Conservation (phyloP, 2,329 filamentous ascomycete species). For the Pezicula neosporulosa region DNA sequence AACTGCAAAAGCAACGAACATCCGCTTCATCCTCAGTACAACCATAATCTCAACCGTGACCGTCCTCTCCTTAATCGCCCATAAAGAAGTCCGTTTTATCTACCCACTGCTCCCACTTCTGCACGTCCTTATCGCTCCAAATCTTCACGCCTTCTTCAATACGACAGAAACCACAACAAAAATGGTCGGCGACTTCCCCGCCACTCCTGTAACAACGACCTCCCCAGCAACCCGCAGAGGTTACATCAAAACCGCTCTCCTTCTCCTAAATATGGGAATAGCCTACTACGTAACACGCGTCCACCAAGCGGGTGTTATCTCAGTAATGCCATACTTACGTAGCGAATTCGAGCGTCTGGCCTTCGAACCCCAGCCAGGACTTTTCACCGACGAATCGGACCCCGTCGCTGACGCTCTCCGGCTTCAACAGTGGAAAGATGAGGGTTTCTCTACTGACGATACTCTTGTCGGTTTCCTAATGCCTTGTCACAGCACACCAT, state of each 20-base stretch:
- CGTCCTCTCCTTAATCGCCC: slow-evolving; percentile 73
- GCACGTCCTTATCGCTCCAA: slow-evolving; percentile 72
- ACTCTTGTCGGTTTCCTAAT: slow-evolving; percentile 79
- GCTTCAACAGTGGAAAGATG: slow-evolving; percentile 2
- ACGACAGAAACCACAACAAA: slow-evolving; percentile 22
- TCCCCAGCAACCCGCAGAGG: slow-evolving; percentile 44
- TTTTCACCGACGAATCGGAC: slow-evolving; percentile 12
- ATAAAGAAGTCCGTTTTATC: slow-evolving; percentile 97
- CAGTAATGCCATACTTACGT: slow-evolving; percentile 74
- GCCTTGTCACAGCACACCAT: slow-evolving; percentile 94
- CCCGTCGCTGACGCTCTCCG: slow-evolving; percentile 1
- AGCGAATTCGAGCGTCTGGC: slow-evolving; percentile 62
- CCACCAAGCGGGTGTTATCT: slow-evolving; percentile 78
- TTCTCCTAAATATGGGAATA: slow-evolving; percentile 67
- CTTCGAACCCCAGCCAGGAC: slow-evolving; percentile 34
- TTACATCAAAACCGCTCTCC: slow-evolving; percentile 49
- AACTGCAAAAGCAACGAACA: slow-evolving; percentile 31
- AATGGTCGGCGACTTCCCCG: slow-evolving; percentile 16
- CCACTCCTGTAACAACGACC: slow-evolving; percentile 22
- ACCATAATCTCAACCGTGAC: slow-evolving; percentile 57
- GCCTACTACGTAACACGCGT: slow-evolving; percentile 70
- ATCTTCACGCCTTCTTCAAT: slow-evolving; percentile 61
- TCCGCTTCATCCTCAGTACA: slow-evolving; percentile 46
- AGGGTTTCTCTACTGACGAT: slow-evolving; percentile 28
- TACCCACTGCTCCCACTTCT: slow-evolving; percentile 88